Evolutionary conservation across 2,329 filamentous ascomycete species (phyloP).

Genomic region (Fusarium sp.): DNA sequence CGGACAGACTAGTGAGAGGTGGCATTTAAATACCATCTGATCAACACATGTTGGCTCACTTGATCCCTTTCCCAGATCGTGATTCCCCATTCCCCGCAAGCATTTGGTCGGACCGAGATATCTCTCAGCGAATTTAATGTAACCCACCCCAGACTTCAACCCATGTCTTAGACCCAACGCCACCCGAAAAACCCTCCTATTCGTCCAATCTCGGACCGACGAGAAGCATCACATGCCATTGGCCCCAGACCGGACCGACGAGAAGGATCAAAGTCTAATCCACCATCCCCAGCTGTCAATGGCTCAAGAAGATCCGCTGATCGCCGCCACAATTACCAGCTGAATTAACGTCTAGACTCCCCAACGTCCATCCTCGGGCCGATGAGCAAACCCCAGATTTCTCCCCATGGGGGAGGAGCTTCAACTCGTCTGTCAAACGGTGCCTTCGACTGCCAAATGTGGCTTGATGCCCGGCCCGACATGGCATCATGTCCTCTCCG

Average conservation of each 20-base stretch:
- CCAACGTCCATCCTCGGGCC: slow-evolving; percentile 20
- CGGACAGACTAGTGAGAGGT: not conserved
- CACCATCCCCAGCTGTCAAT: not conserved
- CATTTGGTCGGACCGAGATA: slow-evolving; percentile 30
- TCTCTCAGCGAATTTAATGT: too few species aligned
- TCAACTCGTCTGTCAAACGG: not conserved
- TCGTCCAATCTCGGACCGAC: slow-evolving; percentile 42
- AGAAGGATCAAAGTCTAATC: not conserved
- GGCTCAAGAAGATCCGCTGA: not conserved
- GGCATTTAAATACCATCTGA: slow-evolving; percentile 6
- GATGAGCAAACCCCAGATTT: slow-evolving; percentile 27
- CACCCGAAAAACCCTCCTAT: not conserved
- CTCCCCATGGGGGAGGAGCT: slow-evolving; percentile 26
- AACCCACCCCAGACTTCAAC: not conserved
- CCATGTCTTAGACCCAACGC: not conserved
- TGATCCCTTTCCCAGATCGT: slow-evolving; percentile 10
- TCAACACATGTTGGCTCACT: not conserved
- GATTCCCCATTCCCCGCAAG: not conserved
- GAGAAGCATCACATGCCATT: not conserved
- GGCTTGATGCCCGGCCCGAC: slow-evolving; percentile 10
- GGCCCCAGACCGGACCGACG: slow-evolving; percentile 38
- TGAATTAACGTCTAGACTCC: not conserved
- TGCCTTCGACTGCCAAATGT: not conserved
- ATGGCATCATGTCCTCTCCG: not conserved
- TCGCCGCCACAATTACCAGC: slow-evolving; percentile 9